These are phyloP conservation scores for Lactarius tabidus DNA, from an alignment of 768 basidiomycete genomes.

Conservation along the genomic window DNA sequence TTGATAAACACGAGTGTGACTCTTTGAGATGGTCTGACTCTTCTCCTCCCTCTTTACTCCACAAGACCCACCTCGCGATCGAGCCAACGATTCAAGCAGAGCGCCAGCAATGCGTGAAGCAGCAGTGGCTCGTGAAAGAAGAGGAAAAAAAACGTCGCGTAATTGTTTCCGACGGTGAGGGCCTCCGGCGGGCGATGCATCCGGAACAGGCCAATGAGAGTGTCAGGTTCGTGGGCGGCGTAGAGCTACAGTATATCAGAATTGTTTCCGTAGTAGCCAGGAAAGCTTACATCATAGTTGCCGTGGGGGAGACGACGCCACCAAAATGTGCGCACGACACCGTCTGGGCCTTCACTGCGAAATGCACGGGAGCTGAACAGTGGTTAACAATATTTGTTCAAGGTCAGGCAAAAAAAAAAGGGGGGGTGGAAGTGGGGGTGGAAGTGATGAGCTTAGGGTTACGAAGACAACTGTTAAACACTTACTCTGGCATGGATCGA, in stretches of 20 bases:
- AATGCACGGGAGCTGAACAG: constrained; percentile 12
- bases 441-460: neutral
- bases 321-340: constrained; percentile 8
- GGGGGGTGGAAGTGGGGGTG: neutral
- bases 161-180: constrained; percentile 61
- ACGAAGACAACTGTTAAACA: neutral
- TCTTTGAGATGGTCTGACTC: neutral
- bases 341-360: constrained; percentile 13
- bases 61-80: constrained; percentile 50
- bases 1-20: neutral
- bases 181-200: constrained; percentile 38
- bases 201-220: constrained; percentile 57
- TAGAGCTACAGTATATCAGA: constrained; percentile 8
- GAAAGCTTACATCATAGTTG: constrained; percentile 10
- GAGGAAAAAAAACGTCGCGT: constrained; percentile 59
- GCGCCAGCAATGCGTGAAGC: constrained; percentile 57
- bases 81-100: constrained; percentile 73
- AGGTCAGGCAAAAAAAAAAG: no score
- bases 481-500: constrained; percentile 2
- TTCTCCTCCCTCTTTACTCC: constrained; percentile 27
- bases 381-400: no score
- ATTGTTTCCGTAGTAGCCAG: no score
- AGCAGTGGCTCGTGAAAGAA: constrained; percentile 59
- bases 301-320: constrained; percentile 6
- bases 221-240: constrained; percentile 14